Percentiles rank a stretch among this genome's conserved stretches.
Evolutionary conservation across 208 protist species (phyloP).

Genomic region (Acanthamoeba quina): DNA sequence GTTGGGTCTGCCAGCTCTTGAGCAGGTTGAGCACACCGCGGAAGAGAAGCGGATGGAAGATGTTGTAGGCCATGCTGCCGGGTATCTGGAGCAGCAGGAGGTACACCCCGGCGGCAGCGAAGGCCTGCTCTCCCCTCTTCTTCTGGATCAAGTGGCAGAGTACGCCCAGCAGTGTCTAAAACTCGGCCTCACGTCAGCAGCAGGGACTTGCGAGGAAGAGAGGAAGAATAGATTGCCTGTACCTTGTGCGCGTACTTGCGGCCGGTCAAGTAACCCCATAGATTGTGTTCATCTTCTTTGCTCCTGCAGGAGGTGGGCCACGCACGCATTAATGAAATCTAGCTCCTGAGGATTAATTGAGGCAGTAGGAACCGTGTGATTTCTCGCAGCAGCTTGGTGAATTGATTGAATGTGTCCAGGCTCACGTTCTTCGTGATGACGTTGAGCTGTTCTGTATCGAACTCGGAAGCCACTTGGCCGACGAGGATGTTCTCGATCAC

Average conservation of each 20-base stretch:
- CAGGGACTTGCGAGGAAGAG: neutral
- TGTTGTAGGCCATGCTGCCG: slow-evolving; percentile 61
- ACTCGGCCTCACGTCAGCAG: neutral
- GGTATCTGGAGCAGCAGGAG: slow-evolving; percentile 62
- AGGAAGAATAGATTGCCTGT: neutral
- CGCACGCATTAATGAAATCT: neutral
- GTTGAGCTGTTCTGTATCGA: slow-evolving; percentile 61
- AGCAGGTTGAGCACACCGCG: slow-evolving; percentile 62
- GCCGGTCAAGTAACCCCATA: slow-evolving; percentile 52
- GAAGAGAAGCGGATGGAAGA: slow-evolving; percentile 71
- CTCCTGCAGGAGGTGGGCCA: too few relatives aligned
- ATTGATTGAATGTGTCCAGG: neutral
- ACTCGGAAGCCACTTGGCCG: slow-evolving; percentile 34
- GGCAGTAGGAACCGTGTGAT: neutral
- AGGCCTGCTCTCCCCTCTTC: slow-evolving; percentile 31
- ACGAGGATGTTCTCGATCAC: slow-evolving; percentile 29
- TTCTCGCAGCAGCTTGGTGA: neutral
- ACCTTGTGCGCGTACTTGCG: slow-evolving; percentile 37
- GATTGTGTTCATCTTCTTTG: neutral
- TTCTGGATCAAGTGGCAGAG: slow-evolving; percentile 60
- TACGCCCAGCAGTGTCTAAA: slow-evolving; percentile 29
- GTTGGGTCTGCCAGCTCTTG: slow-evolving; percentile 61
- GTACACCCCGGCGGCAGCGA: slow-evolving; percentile 28
- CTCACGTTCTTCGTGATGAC: slow-evolving; percentile 14
- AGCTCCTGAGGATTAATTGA: neutral